Evolutionary conservation across 1,139 yeast genomes (phyloP), one percentile per base, ranked within the genome.

Genomic region (Blastobotrys serpentis): DNA sequence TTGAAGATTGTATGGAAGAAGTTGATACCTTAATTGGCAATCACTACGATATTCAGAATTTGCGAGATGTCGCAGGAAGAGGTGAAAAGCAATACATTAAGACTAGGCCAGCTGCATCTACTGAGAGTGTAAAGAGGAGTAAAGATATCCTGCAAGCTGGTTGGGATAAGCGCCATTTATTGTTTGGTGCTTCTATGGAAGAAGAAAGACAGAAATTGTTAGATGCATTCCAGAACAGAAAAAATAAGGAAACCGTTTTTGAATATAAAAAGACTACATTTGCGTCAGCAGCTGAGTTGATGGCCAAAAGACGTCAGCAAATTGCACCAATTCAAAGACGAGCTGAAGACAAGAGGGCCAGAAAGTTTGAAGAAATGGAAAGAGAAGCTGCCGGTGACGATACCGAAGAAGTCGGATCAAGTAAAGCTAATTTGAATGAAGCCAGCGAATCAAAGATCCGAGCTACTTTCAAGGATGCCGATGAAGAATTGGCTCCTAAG

Each of bases 71-170:
- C 42, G 82, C 98, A 0, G 66, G 70, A 11, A 86, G 92, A 61
- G 98, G 96, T 55, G 98, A 92, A 64, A 84, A 84, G 61, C 74
- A 92, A 51, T 92, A 88, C 63, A 76, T 84, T 63, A 83, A 89
- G 66, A 87, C 97, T 0, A 78, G 97, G 63, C 83, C 85, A 44
- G 75, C 94, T 0, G 96, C 98, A 0, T 86, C 96, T 1, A 74
- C 73, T 23, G 97, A 89, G 63, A 84, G 95, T 6, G 78, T 87
- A 34, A 86, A 86, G 61, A 76, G 98, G 62, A 77, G 95, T 22
- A 90, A 86, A 64, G 96, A 88, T 61, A 73, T 92, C 44, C 68
- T 85, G 54, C 32, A 38, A 6, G 76, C 76, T n/a, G 74, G 82
- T 7, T 94, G 98, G 98, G 96, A 90, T 64, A 89, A 79, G 26